Base-by-base conservation (phyloP, 2,329 filamentous ascomycete species). In the Penicillium paneum region DNA sequence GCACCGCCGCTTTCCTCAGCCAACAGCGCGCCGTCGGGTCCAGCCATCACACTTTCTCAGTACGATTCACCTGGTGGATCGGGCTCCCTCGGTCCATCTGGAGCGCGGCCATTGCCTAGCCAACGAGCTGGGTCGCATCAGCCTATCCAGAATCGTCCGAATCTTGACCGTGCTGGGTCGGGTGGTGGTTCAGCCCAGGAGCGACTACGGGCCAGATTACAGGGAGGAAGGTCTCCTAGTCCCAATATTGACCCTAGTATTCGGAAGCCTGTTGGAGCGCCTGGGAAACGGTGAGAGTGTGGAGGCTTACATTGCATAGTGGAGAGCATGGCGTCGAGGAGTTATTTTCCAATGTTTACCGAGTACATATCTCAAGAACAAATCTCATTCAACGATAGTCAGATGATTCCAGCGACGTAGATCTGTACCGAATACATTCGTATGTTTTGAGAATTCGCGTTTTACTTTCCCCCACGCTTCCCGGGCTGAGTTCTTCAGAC, bases 121-220 rank as follows among this genome's bases (percentile, higher is more conserved):
- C 88, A 91, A 73, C 78, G 87, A 50, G 81, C 81, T 15, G 89
- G 87, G 13, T 93, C 88, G 67, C 89, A 91, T 69, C 90, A 94
- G 76, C 83, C 71, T 64, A 43, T 67, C 65, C 60, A 67, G 59
- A 71, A 55, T 53, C 65, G 56, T 62, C 74, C 55, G 58, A 73
- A 57, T 13, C 46, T 68, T 72, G 59, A 31, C 45, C 67, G 41
- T 60, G 64, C 42, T 49, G 67, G 29, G 59, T 64, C 45, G 32
- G 66, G 71, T 35, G 51, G 51, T 38, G 46, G 51, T n/a, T 77
- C 58, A 70, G 91, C 91, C 47, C 90, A 95, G 75, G 90, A 96
- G 64, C 81, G 90, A 63, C 77, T 97, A 64, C 90, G 91, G 68
- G 90, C 91, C 65, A 79, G 90, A 58, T 76, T 96, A 42, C 91